Conservation (phyloP, 1,284 basidiomycete genomes). For the Stereum hirsutum region DNA sequence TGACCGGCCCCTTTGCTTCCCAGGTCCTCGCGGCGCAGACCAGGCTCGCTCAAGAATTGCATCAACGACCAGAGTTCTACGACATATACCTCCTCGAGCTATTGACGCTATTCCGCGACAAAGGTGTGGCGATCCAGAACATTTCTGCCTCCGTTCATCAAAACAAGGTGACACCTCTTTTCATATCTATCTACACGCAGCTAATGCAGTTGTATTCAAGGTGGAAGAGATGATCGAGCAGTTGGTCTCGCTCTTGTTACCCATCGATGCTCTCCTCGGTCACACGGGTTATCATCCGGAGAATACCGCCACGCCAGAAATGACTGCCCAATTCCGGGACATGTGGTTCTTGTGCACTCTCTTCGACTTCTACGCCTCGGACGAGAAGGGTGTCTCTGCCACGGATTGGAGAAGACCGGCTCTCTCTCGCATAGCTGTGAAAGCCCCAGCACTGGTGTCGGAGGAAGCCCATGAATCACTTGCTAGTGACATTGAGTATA, state of each 20-base stretch:
- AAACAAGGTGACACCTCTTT: conserved; percentile 39
- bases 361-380: conserved; percentile 60
- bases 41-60: conserved; percentile 71
- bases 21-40: conserved; percentile 85
- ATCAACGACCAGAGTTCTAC: conserved; percentile 65
- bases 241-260: conserved; percentile 78
- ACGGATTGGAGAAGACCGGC: conserved; percentile 74
- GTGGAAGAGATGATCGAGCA: conserved; percentile 82
- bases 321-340: conserved; percentile 85
- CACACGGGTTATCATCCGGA: conserved; percentile 70
- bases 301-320: conserved; percentile 43
- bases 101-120: conserved; percentile 82
- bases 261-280: conserved; percentile 83
- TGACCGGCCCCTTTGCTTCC: not conserved
- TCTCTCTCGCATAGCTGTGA: conserved; percentile 74
- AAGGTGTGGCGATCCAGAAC: conserved; percentile 88
- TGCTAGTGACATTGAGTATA: conserved; percentile 89
- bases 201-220: conserved; percentile 24
- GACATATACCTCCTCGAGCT: conserved; percentile 81
- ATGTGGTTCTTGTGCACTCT: conserved; percentile 92
- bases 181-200: conserved; percentile 3
- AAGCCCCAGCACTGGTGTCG: conserved; percentile 81
- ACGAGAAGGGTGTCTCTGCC: conserved; percentile 42
- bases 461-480: conserved; percentile 83
- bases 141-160: conserved; percentile 54